These are phyloP conservation scores for Neofusicoccum sp. DNA, from an alignment of 2,329 filamentous ascomycete genomes.

Conservation along the genomic window DNA sequence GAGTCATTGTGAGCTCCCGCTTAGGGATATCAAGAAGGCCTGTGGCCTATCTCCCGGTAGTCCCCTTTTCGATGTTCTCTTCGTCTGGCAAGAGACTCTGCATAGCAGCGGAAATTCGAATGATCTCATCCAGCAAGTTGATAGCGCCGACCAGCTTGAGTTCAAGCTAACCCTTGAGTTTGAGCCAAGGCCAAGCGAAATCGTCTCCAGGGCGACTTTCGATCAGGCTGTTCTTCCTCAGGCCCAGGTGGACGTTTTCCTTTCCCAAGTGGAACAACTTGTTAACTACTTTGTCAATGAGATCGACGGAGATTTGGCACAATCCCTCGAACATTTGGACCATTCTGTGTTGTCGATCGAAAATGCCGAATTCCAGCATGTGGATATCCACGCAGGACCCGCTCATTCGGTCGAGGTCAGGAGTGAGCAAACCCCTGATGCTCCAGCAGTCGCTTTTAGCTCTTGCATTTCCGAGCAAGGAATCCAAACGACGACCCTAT, in stretches of 20 bases:
- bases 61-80: constrained; percentile 70
- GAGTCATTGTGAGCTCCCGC: constrained; percentile 60
- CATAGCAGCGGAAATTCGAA: constrained; percentile 34
- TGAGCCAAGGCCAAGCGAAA: constrained; percentile 56
- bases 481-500: constrained; percentile 46
- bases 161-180: constrained; percentile 75
- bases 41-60: constrained; percentile 56
- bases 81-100: constrained; percentile 81
- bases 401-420: constrained; percentile 54
- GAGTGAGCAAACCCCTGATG: constrained; percentile 49
- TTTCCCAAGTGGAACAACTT: constrained; percentile 61
- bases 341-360: constrained; percentile 37
- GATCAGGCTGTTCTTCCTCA: constrained; percentile 54
- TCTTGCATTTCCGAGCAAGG: constrained; percentile 38
- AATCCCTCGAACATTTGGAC: background rate
- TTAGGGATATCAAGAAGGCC: constrained; percentile 67
- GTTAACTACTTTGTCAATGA: constrained; percentile 44
- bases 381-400: constrained; percentile 28
- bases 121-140: constrained; percentile 52
- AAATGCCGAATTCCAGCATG: constrained; percentile 36
- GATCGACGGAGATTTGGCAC: constrained; percentile 27
- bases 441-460: constrained; percentile 64
- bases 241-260: constrained; percentile 56
- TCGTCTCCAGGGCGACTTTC: constrained; percentile 56
- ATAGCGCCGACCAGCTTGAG: constrained; percentile 70